These are phyloP conservation scores for Acer saccharum DNA, from an alignment of 345 rosid species.

Conservation along the genomic window DNA sequence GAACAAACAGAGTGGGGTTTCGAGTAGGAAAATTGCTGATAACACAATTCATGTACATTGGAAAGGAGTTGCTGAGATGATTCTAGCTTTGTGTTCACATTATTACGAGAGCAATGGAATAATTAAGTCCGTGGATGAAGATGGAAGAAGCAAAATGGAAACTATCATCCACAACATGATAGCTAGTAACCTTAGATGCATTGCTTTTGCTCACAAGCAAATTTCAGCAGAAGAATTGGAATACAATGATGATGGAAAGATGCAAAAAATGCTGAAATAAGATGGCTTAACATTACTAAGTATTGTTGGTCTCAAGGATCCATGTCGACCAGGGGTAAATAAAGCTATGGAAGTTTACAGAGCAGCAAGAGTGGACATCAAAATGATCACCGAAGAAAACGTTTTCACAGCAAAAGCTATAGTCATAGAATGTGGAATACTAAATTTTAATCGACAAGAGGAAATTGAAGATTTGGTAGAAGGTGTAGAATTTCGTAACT, in stretches of 20 bases:
- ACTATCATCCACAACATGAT: conserved; percentile 53
- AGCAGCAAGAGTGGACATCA: conserved; percentile 57
- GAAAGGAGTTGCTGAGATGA: conserved; percentile 76
- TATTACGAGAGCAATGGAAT: conserved; percentile 40
- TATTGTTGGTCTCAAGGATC: conserved; percentile 71
- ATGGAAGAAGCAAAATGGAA: conserved; percentile 35
- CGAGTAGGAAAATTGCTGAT: conserved; percentile 38
- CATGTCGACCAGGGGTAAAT: conserved; percentile 54
- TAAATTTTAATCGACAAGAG: conserved; percentile 32
- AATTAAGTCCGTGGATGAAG: conserved; percentile 31
- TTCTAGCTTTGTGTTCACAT: conserved; percentile 53
- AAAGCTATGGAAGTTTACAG: conserved; percentile 60
- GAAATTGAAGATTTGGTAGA: conserved; percentile 44
- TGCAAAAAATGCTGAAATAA: conserved; percentile 34
- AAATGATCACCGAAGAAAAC: conserved; percentile 77
- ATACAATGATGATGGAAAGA: conserved; percentile 3
- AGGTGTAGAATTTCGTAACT: conserved; percentile 58
- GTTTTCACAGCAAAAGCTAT: conserved; percentile 72
- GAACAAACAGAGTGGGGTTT: conserved; percentile 62
- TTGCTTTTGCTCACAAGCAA: conserved; percentile 62
- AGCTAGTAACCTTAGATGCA: conserved; percentile 61
- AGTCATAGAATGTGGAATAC: conserved; percentile 69
- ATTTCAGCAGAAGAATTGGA: conserved; percentile 26
- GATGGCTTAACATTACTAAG: conserved; percentile 48
- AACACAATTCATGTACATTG: conserved; percentile 51